A percentile compares a stretch with the other conserved stretches of the same genome.
Conservation (phyloP, 176 grass and related monocot species). For the Zea luxurians region DNA sequence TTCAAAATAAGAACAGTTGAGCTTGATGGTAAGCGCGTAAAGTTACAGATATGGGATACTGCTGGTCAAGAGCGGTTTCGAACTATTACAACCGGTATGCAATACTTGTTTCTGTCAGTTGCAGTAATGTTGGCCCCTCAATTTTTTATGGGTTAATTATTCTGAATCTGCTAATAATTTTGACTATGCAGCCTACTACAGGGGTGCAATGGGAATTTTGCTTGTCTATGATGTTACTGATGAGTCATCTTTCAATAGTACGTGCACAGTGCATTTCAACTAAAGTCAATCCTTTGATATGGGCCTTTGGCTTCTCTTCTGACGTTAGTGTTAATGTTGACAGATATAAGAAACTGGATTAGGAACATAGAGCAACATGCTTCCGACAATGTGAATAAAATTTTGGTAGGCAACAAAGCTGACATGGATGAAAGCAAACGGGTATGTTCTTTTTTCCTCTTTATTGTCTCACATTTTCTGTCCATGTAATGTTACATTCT, state of each 20-base stretch:
- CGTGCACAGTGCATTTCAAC: neutral
- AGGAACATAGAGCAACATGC: constrained; percentile 67
- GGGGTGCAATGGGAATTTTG: constrained; percentile 60
- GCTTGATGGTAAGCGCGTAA: constrained; percentile 54
- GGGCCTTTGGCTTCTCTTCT: neutral
- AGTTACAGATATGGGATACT: constrained; percentile 64
- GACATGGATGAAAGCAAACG: constrained; percentile 78
- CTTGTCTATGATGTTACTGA: constrained; percentile 63
- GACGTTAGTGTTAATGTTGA: constrained; percentile 15
- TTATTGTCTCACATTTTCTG: neutral
- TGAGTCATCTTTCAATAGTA: constrained; percentile 57
- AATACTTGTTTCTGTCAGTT: constrained; percentile 11
- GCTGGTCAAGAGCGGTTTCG: constrained; percentile 62
- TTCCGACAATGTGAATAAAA: constrained; percentile 62
- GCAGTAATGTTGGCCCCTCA: neutral
- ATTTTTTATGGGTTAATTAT: neutral
- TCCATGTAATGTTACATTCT: neutral
- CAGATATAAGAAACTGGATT: constrained; percentile 60
- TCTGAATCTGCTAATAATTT: neutral
- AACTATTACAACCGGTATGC: constrained; percentile 56
- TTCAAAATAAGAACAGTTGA: constrained; percentile 64
- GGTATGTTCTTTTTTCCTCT: constrained; percentile 19
- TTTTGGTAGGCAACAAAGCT: constrained; percentile 66
- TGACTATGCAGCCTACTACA: constrained; percentile 47
- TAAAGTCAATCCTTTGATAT: neutral